These are phyloP conservation scores for Graphiopsis chlorocephala DNA, from an alignment of 2,329 filamentous ascomycete genomes.

Conservation along the genomic window DNA sequence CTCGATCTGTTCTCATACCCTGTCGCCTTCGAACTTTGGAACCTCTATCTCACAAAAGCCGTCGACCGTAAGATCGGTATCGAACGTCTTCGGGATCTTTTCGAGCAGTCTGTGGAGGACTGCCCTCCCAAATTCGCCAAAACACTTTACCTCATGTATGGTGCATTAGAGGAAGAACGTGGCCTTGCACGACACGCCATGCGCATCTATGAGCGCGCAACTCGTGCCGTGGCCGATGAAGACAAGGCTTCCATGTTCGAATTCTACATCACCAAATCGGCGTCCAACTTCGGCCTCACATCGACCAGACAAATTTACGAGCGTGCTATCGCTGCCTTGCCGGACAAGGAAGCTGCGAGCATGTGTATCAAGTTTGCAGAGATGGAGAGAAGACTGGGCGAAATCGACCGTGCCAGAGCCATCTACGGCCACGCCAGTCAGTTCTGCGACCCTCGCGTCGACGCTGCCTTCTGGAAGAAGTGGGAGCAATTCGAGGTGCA, in stretches of 20 bases:
- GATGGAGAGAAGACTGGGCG: conserved; percentile 86
- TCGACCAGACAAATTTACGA: conserved; percentile 96
- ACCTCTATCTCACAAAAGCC: conserved; percentile 94
- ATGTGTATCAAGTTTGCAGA: conserved; percentile 99
- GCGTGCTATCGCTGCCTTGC: conserved; percentile 86
- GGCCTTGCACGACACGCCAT: conserved; percentile 94
- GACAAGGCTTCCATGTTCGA: conserved; percentile 98
- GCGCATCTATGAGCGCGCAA: conserved; percentile 98
- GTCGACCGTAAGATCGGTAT: conserved; percentile 95
- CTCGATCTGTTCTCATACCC: conserved; percentile 98
- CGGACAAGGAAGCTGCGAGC: conserved; percentile 86
- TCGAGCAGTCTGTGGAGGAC: conserved; percentile 93
- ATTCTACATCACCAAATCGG: conserved; percentile 98
- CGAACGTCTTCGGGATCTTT: conserved; percentile 87
- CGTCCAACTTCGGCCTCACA: conserved; percentile 93
- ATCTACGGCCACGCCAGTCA: conserved; percentile 97
- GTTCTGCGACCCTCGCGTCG: conserved; percentile 92
- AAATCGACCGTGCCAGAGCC: conserved; percentile 90
- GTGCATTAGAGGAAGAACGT: conserved; percentile 91
- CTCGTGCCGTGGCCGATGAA: conserved; percentile 88
- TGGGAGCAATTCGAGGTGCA: conserved; percentile 98
- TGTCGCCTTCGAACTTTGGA: conserved; percentile 98
- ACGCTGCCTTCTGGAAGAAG: conserved; percentile 87
- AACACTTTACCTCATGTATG: conserved; percentile 96
- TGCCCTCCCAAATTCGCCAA: conserved; percentile 96